phyloP scores from a whole-genome alignment of 2,329 filamentous ascomycete species.

The Colletotrichum zoysiae region DNA sequence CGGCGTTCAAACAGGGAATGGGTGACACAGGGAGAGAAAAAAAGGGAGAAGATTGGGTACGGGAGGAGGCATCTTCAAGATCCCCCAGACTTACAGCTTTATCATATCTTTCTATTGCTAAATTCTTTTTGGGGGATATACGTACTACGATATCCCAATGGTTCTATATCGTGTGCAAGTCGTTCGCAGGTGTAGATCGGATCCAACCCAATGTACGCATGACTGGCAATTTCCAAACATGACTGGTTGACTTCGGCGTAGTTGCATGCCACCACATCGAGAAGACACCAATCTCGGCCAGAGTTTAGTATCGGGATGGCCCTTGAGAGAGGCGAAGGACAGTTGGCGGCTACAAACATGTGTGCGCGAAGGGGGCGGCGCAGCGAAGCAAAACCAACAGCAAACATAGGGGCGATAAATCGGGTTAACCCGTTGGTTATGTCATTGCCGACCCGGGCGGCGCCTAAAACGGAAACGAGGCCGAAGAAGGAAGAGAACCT shows the following conservation, averaged over 20 bases:
- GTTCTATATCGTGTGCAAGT: background rate
- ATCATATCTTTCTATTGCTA: constrained; percentile 12
- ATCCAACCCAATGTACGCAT: background rate
- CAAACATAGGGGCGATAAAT: background rate
- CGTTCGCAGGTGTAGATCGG: background rate
- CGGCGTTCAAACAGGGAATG: constrained; percentile 15
- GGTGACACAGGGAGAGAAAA: constrained; percentile 7
- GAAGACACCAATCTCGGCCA: background rate
- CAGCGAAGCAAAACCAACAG: background rate
- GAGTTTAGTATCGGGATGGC: background rate
- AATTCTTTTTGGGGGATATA: background rate
- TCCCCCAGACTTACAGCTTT: background rate
- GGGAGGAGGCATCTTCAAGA: background rate
- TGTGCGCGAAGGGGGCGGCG: background rate
- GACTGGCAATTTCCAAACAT: background rate
- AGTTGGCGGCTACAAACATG: background rate
- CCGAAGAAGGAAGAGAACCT: too few species aligned
- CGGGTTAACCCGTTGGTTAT: too few species aligned
- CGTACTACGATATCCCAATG: constrained; percentile 2
- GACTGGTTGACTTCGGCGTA: background rate
- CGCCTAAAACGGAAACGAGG: too few species aligned
- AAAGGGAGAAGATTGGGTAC: background rate
- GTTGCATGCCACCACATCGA: background rate
- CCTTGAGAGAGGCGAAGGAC: background rate
- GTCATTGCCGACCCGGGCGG: too few species aligned